These are phyloP conservation scores for Rhodotorula sp. DNA, from an alignment of 1,284 basidiomycete genomes.

Conservation along the genomic window DNA sequence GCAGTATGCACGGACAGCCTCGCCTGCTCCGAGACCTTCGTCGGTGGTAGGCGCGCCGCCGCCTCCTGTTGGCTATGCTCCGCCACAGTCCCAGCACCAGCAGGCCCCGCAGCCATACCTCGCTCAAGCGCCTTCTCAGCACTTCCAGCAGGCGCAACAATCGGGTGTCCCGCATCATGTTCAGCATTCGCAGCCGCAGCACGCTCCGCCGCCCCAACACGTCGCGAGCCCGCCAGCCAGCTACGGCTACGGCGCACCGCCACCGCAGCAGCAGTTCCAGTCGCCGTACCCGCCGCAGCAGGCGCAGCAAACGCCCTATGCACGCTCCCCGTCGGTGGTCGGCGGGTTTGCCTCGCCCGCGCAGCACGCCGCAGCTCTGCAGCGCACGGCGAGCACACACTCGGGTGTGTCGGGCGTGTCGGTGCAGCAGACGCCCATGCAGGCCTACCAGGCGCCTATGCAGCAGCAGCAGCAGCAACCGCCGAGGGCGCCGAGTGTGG, in stretches of 20 bases:
- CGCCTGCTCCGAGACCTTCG: not conserved
- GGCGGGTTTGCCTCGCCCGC: constrained; percentile 21
- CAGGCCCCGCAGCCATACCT: constrained; percentile 6
- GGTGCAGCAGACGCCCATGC: constrained; percentile 38
- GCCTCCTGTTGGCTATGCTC: not conserved
- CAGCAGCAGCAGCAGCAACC: constrained; percentile 25
- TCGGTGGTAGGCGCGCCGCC: not conserved
- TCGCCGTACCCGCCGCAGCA: constrained; percentile 43
- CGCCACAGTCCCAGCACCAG: constrained; percentile 1
- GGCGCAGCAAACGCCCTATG: constrained; percentile 40
- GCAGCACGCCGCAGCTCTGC: constrained; percentile 23
- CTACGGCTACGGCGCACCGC: constrained; percentile 16
- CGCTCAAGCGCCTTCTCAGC: constrained; percentile 19
- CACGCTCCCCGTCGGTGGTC: constrained; percentile 43
- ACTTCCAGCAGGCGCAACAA: constrained; percentile 13
- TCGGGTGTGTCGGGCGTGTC: constrained; percentile 37
- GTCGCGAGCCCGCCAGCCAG: not conserved
- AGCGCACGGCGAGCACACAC: constrained; percentile 16
- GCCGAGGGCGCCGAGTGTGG: constrained; percentile 48
- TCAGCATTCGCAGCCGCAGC: constrained; percentile 1
- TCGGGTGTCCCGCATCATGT: not conserved
- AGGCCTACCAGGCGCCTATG: constrained; percentile 37
- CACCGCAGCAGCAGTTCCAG: constrained; percentile 23
- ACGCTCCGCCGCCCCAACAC: constrained; percentile 24
- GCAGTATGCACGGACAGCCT: not conserved